Base-by-base conservation (phyloP, 179 eudicot genomes). In the Corrigiola litoralis region DNA sequence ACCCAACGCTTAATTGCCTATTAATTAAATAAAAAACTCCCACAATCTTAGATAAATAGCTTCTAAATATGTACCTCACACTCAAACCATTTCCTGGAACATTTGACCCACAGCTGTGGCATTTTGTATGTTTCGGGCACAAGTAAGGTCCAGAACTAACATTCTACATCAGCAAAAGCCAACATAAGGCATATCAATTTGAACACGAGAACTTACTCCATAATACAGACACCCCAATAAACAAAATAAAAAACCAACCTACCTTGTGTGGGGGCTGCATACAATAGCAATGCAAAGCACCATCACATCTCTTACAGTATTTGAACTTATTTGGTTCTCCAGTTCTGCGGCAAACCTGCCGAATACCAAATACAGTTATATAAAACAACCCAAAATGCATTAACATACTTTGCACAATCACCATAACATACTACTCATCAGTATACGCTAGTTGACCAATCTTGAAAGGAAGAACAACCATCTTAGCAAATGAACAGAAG, bases 41-140 rank as follows among this genome's bases (percentile, higher is more conserved):
- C n/a, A n/a, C n/a, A n/a, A n/a, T n/a, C n/a, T n/a, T n/a, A n/a
- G n/a, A 28, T 6, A 34, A 17, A 31, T 2, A 51, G 11, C 27
- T 48, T 55, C 11, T 23, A 38, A 49, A 34, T 13, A 32, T 38
- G 52, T 75, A 92, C 98, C 98, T 87, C 46, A 85, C 75, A 61
- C 98, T 92, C 56, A 79, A 67, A 71, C 98, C 98, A 55, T 90
- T 92, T 66, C 98, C 98, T 47, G 98, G 97, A 29, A 92, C 97
- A 70, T 76, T 77, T 58, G 99, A 90, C 47, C 75, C 87, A 62
- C 99, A 94, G 78, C 99, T 90, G 73, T 94, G 99, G 74, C 98
- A 92, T 75, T 68, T 90, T 29, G 98, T 92, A 72, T 92, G 98
- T 73, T 90, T 92, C 46, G 98, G 94, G 77, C 98, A 92, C 78